phyloP scores from a whole-genome alignment of 768 basidiomycete species.

The Lactarius evosmus region DNA sequence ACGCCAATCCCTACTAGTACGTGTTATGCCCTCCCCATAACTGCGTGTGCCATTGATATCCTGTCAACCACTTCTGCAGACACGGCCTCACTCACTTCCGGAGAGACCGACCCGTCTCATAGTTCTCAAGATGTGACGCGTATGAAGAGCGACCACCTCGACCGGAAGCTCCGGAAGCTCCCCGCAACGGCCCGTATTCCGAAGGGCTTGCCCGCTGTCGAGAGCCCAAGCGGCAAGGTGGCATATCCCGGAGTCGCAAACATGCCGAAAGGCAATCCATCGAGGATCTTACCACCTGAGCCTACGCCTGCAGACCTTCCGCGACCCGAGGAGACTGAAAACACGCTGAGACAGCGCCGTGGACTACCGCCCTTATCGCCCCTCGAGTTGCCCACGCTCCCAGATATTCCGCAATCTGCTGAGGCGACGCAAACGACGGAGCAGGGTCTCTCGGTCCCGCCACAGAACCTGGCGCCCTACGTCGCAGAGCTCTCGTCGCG shows the following conservation, averaged over 20 bases:
- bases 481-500: constrained; percentile 80
- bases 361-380: constrained; percentile 26
- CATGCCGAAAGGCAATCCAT: constrained; percentile 36
- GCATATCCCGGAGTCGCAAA: constrained; percentile 68
- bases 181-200: constrained; percentile 90
- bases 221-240: constrained; percentile 86
- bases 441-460: constrained; percentile 77
- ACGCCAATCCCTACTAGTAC: constrained; percentile 68
- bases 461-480: constrained; percentile 70
- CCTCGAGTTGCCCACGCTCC: constrained; percentile 80
- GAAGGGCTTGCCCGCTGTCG: constrained; percentile 91
- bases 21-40: constrained; percentile 27
- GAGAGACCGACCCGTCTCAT: constrained; percentile 65
- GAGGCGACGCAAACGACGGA: constrained; percentile 90
- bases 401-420: constrained; percentile 90
- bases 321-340: background rate
- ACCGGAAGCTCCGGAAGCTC: constrained; percentile 76
- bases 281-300: constrained; percentile 10
- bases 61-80: constrained; percentile 34
- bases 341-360: background rate
- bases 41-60: constrained; percentile 24
- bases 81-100: constrained; percentile 26
- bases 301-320: background rate
- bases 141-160: constrained; percentile 90
- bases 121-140: constrained; percentile 89